Evolutionary conservation across 2,329 filamentous ascomycete species (phyloP).

Genomic region (Claviceps arundinis): DNA sequence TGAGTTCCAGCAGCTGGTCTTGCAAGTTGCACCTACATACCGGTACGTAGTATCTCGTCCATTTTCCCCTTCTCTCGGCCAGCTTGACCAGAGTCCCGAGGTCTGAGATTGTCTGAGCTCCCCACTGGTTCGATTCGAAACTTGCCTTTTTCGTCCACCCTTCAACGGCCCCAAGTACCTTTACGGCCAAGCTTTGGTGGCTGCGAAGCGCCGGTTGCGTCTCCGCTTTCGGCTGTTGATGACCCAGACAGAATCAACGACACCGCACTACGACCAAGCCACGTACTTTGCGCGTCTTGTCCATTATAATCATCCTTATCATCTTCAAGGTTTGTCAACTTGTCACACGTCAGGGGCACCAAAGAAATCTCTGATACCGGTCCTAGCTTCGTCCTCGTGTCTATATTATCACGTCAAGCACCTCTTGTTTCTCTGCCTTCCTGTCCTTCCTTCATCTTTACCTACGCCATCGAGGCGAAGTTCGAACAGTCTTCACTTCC

Average conservation of each 20-base stretch:
- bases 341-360: slow-evolving; percentile 2
- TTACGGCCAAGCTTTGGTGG: not conserved
- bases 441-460: not conserved
- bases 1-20: not conserved
- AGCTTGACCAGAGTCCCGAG: not conserved
- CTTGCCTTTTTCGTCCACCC: not conserved
- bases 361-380: too few relatives aligned
- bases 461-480: not conserved
- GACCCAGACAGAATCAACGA: slow-evolving; percentile 6
- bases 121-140: not conserved
- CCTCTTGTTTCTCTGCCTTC: not conserved
- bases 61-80: not conserved
- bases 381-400: not conserved
- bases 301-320: not conserved
- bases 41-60: not conserved
- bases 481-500: too few relatives aligned
- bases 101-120: too few relatives aligned
- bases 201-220: slow-evolving; percentile 5
- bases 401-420: slow-evolving; percentile 1
- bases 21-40: not conserved
- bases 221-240: slow-evolving; percentile 9
- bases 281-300: not conserved
- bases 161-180: not conserved
- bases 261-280: slow-evolving; percentile 3
- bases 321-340: too few relatives aligned